Evolutionary conservation across 768 basidiomycete genomes (phyloP).

Genomic region (Fistulinella prunicolor): DNA sequence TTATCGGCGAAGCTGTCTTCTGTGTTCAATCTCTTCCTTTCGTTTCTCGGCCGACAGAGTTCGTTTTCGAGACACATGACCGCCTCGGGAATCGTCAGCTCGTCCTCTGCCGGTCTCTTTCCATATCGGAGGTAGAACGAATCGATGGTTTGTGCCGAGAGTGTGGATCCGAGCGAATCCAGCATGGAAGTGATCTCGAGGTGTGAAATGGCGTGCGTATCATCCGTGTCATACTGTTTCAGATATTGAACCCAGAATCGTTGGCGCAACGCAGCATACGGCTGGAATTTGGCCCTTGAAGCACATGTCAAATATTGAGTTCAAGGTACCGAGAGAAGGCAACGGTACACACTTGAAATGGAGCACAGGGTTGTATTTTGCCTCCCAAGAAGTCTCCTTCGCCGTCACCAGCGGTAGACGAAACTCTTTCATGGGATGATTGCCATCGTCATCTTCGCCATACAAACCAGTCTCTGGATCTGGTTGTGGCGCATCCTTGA

Average conservation of each 20-base stretch:
- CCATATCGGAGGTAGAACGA: constrained; percentile 74
- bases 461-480: constrained; percentile 50
- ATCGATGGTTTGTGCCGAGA: constrained; percentile 73
- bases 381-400: constrained; percentile 69
- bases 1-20: constrained; percentile 43
- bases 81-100: constrained; percentile 74
- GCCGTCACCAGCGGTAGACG: constrained; percentile 58
- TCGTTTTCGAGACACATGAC: constrained; percentile 86
- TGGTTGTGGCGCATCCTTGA: constrained; percentile 65
- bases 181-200: constrained; percentile 93
- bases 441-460: constrained; percentile 35
- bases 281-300: constrained; percentile 86
- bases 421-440: constrained; percentile 66
- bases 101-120: constrained; percentile 62
- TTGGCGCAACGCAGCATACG: constrained; percentile 88
- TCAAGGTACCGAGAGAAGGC: background rate
- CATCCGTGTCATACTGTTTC: constrained; percentile 87
- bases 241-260: constrained; percentile 90
- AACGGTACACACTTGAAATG: constrained; percentile 50
- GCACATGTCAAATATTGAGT: constrained; percentile 5
- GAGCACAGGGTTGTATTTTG: constrained; percentile 66
- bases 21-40: constrained; percentile 63
- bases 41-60: constrained; percentile 65
- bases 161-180: constrained; percentile 93
- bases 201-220: constrained; percentile 68